Base-by-base conservation (phyloP, 108 stramenopile species). In the Nitzschia sp. region DNA sequence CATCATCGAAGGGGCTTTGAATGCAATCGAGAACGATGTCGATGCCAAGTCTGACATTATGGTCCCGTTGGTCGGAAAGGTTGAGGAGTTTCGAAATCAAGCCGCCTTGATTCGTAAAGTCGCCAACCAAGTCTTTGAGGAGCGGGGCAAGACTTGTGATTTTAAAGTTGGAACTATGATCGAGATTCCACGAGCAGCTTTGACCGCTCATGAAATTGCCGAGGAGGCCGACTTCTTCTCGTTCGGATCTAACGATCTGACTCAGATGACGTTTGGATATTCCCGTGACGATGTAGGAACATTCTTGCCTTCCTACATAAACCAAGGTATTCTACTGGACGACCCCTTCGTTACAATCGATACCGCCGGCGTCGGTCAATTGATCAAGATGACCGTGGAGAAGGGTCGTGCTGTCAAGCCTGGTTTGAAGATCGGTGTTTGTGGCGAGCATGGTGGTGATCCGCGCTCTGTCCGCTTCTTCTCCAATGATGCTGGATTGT, bases 151-250 rank as follows among this genome's bases (percentile, higher is more conserved):
- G 15, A 69, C 83, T 44, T 61, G 91, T 50, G 73, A 79, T 13
- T 90, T 83, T 67, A 83, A 89, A 47, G 79, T 95, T 50, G 94
- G 94, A 33, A 95, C 94, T 26, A 95, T 95, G 94, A 86, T 95
- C 66, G 94, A 95, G 73, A 83, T 92, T 22, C 94, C 94, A 16
- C 83, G 94, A 17, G 94, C 94, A 15, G 90, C 89, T 29, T 54
- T 91, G 48, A 76, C 74, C 9, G 85, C 94, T 17, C 79, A 87
- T 45, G 63, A 88, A 41, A 80, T 95, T 72, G 90, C 94, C 19
- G 63, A 67, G 28, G 67, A 79, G 50, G 80, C 64, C 1, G 91
- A 76, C 27, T 95, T 95, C 84, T 91, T 93, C 76, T 87, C 85
- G 23, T 93, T 80, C 32, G 94, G 94, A 15, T 90, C 91, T 3